Evolutionary conservation across 106 monocot genomes (phyloP).

Genomic region (Vanilla planifolia): DNA sequence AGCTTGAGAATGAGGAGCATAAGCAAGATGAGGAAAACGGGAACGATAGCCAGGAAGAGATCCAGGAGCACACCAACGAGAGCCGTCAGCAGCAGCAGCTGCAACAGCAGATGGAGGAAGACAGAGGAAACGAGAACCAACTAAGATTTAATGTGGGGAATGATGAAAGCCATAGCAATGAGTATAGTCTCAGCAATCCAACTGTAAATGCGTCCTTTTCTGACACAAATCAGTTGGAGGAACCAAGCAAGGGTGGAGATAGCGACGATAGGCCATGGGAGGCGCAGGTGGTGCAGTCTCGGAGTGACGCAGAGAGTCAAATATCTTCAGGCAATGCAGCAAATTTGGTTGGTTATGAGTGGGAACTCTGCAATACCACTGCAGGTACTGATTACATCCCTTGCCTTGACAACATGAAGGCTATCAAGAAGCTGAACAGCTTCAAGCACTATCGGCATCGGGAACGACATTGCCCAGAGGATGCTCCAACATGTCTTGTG

Average conservation of each 20-base stretch:
- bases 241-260: not conserved
- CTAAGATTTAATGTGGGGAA: not conserved
- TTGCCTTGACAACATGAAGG: slow-evolving; percentile 80
- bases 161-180: not conserved
- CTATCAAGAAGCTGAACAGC: slow-evolving; percentile 52
- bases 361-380: slow-evolving; percentile 73
- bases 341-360: slow-evolving; percentile 17
- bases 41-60: not conserved
- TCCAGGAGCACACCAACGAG: not conserved
- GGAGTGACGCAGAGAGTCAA: slow-evolving; percentile 30
- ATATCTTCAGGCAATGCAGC: not conserved
- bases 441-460: slow-evolving; percentile 66
- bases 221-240: not conserved
- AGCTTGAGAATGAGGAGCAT: not conserved
- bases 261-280: slow-evolving; percentile 7
- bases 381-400: slow-evolving; percentile 84
- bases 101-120: slow-evolving; percentile 2
- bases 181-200: too few relatives aligned
- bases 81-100: not conserved
- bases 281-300: not conserved
- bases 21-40: not conserved
- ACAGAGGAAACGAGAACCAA: not conserved
- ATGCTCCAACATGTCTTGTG: slow-evolving; percentile 69
- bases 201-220: too few relatives aligned
- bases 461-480: slow-evolving; percentile 85